These are phyloP conservation scores for Senna tora DNA, from an alignment of 306 rosid species.

Conservation along the genomic window DNA sequence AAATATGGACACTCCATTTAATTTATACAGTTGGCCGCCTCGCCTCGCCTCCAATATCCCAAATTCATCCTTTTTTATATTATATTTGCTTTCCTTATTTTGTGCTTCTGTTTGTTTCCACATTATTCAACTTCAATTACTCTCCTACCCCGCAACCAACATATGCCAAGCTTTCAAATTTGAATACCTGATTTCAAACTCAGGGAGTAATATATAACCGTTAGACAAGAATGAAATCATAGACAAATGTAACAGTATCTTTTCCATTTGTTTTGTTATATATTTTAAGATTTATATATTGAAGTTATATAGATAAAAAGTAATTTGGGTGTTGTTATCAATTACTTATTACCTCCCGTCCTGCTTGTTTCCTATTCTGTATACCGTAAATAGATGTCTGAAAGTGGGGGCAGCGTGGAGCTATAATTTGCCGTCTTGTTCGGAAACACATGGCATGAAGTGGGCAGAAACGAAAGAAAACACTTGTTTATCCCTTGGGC, in stretches of 20 bases:
- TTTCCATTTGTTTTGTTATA: too few relatives aligned
- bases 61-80: neutral
- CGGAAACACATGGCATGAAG: constrained; percentile 22
- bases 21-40: constrained; percentile 31
- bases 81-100: neutral
- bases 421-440: constrained; percentile 25
- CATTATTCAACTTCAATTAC: too few relatives aligned
- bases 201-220: too few relatives aligned
- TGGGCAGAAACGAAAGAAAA: neutral
- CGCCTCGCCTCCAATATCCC: neutral
- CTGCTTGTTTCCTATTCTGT: neutral
- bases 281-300: too few relatives aligned
- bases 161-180: too few relatives aligned
- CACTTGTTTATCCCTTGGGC: constrained; percentile 7
- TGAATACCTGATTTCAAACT: too few relatives aligned
- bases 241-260: too few relatives aligned
- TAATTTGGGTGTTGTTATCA: too few relatives aligned
- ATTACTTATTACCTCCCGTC: too few relatives aligned
- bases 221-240: too few relatives aligned
- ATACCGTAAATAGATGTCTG: constrained; percentile 18
- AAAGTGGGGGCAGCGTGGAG: constrained; percentile 18
- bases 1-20: constrained; percentile 47
- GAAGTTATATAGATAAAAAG: too few relatives aligned
- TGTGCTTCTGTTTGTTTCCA: neutral
- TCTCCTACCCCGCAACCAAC: too few relatives aligned